Conservation (phyloP, 225 moss, liverwort and hornwort genomes). For the Lunularia cruciata region DNA sequence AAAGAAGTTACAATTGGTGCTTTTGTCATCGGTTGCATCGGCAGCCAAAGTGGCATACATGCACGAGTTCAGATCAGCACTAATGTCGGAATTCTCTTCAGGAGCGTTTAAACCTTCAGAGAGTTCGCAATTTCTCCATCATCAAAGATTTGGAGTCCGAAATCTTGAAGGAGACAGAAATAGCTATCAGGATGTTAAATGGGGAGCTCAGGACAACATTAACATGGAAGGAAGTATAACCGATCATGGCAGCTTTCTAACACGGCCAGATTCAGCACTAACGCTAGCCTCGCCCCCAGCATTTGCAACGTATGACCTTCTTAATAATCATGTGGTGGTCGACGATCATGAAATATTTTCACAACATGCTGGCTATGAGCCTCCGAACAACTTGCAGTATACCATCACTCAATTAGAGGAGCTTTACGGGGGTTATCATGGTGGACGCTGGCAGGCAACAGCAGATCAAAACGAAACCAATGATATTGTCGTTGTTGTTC, state of each 20-base stretch:
- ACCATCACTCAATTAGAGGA: background rate
- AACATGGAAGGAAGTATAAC: background rate
- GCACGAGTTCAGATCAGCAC: background rate
- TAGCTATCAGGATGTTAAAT: background rate
- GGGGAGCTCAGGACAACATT: background rate
- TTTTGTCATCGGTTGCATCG: background rate
- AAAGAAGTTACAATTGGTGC: no score
- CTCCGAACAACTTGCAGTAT: background rate
- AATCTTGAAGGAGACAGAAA: background rate
- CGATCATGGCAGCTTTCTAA: background rate
- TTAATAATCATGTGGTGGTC: background rate
- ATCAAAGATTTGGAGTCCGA: background rate
- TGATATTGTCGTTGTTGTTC: background rate
- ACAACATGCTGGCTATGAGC: background rate
- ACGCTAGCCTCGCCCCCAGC: background rate
- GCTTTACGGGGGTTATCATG: background rate
- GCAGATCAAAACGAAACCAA: background rate
- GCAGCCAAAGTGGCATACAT: background rate
- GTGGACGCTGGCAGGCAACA: background rate
- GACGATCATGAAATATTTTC: slow-evolving; percentile 5
- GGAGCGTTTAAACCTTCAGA: background rate
- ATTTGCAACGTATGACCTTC: background rate
- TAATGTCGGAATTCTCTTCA: slow-evolving; percentile 15
- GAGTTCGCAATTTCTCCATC: background rate
- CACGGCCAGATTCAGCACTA: background rate